phyloP scores from a whole-genome alignment of 805 yeast genomes.

The Kockiozyma suomiensis region DNA sequence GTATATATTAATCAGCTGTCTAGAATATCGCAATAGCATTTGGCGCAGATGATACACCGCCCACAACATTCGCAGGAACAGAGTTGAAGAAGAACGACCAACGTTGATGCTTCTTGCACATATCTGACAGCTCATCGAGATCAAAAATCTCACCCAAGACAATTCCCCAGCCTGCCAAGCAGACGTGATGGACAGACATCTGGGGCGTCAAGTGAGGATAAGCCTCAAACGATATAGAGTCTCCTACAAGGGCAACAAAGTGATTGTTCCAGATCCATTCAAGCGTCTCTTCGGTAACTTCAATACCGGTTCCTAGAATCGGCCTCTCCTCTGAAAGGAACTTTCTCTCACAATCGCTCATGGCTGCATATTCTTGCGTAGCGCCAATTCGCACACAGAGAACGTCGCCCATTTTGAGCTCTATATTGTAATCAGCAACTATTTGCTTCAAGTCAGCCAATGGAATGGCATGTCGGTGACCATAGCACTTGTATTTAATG shows the following conservation, averaged over 20 bases:
- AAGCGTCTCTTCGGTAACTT: constrained; percentile 35
- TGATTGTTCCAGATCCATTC: constrained; percentile 39
- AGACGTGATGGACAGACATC: constrained; percentile 35
- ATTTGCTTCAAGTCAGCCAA: constrained; percentile 30
- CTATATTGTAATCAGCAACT: constrained; percentile 27
- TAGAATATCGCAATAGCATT: constrained; percentile 43
- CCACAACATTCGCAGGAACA: constrained; percentile 40
- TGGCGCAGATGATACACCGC: constrained; percentile 43
- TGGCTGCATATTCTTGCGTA: constrained; percentile 36
- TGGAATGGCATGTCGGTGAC: constrained; percentile 29
- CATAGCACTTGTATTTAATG: constrained; percentile 30
- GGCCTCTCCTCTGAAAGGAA: constrained; percentile 23
- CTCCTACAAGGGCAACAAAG: constrained; percentile 38
- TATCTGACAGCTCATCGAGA: constrained; percentile 37
- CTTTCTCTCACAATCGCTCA: constrained; percentile 18
- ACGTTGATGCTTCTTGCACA: constrained; percentile 36
- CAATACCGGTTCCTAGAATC: constrained; percentile 32
- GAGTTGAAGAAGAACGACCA: constrained; percentile 40
- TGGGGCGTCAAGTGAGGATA: constrained; percentile 25
- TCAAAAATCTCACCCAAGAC: constrained; percentile 42
- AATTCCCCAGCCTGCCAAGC: constrained; percentile 41
- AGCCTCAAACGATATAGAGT: constrained; percentile 36
- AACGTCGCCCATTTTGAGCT: constrained; percentile 36
- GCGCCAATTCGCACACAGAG: constrained; percentile 38
- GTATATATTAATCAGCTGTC: background rate